These are phyloP conservation scores for Raphanus sativus DNA, from an alignment of 345 rosid genomes.

Conservation along the genomic window DNA sequence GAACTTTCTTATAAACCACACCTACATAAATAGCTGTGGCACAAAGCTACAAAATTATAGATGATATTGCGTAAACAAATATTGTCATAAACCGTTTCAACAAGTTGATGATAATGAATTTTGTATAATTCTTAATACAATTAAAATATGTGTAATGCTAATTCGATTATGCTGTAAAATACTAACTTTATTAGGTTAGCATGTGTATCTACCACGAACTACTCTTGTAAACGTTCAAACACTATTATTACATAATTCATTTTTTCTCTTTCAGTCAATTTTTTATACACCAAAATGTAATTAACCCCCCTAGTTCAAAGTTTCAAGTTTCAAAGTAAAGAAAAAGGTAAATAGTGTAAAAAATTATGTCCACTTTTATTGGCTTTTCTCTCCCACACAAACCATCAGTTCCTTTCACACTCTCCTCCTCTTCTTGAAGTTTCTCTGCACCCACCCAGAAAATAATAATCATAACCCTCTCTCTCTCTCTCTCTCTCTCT, in stretches of 20 bases:
- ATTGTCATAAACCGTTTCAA: neutral
- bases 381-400: slow-evolving; percentile 32
- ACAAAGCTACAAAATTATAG: neutral
- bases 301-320: slow-evolving; percentile 24
- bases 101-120: neutral
- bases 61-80: neutral
- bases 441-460: slow-evolving; percentile 14
- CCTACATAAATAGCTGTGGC: neutral
- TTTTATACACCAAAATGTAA: slow-evolving; percentile 9
- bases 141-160: neutral
- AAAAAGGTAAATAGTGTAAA: slow-evolving; percentile 30
- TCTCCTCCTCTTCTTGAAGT: slow-evolving; percentile 19
- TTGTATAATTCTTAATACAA: neutral
- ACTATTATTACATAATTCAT: neutral
- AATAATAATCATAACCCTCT: slow-evolving; percentile 23
- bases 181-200: neutral
- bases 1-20: neutral
- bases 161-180: neutral
- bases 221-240: slow-evolving; percentile 4
- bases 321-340: slow-evolving; percentile 34
- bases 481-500: neutral
- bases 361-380: slow-evolving; percentile 22
- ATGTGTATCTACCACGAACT: slow-evolving; percentile 4
- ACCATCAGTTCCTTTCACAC: slow-evolving; percentile 42
- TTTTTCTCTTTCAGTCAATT: neutral